Evolutionary conservation across 2,329 filamentous ascomycete species (phyloP), one percentile per base, ranked within the genome.

Genomic region (Trichoderma breve): DNA sequence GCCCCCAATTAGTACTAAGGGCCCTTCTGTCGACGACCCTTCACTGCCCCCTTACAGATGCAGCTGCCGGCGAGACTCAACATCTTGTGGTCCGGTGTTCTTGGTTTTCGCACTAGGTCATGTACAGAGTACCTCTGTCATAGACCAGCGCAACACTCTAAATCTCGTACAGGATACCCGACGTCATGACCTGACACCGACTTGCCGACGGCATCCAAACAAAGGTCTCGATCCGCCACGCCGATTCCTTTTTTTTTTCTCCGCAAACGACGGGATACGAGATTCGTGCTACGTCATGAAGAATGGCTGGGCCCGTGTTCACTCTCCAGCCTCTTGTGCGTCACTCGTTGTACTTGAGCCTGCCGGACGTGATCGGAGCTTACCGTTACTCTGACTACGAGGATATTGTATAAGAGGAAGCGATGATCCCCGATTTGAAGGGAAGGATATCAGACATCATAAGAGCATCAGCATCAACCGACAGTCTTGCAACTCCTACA

Each of bases 281-380:
- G 72, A 66, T 64, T 51, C 43, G 73, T 76, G 71, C 74, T 73
- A 76, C 75, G 73, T 74, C 75, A 76, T 75, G 43, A 28, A 15
- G 36, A 57, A 66, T 64, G 63, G 62, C 60, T 62, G 63, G 39
- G 43, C 34, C 28, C 39, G 63, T 62, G 58, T 36, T 72, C 39
- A 63, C 24, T 30, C 43, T 39, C 71, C 68, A 65, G 34, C 68
- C 66, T 62, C 57, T 65, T 60, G 69, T 66, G 62, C 69, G 58
- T 66, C 61, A 36, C 26, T 51, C 65, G 57, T 32, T 32, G 58
- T 34, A 53, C 26, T 32, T 39, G 58, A 62, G 51, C 64, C 34
- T 51, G 55, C 55, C 64, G 57, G 57, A 60, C 57, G 57, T 34
- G 28, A 60, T 60, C 57, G 57, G 57, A 60, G 57, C 24, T 30